Percentiles rank a stretch among this genome's conserved stretches.
Evolutionary conservation across 202 grass and related monocot genomes (phyloP).

Genomic region (Schoenoplectus tabernaemontani): DNA sequence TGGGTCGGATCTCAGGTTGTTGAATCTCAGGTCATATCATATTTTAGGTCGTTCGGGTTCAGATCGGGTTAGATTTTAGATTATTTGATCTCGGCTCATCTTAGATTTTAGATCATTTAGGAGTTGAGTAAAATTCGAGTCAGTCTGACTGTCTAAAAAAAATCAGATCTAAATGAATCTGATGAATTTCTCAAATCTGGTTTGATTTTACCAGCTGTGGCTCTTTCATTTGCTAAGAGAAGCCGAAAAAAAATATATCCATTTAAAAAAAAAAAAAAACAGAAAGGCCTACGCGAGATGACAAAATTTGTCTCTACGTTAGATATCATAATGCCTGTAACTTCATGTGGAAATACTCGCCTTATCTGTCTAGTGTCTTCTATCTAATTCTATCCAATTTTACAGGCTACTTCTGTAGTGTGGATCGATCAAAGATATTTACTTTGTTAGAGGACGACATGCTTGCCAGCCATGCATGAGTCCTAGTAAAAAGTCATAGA

Average conservation of each 20-base stretch:
- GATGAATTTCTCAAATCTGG: too few species aligned
- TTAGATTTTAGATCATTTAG: too few species aligned
- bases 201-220: too few species aligned
- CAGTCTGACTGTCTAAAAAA: too few species aligned
- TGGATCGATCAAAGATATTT: background rate
- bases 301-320: background rate
- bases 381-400: slow-evolving; percentile 1
- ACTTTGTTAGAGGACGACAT: background rate
- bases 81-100: too few species aligned
- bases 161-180: too few species aligned
- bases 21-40: too few species aligned
- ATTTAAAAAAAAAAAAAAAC: background rate
- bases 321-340: slow-evolving; percentile 5
- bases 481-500: background rate
- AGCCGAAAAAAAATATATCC: background rate
- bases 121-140: too few species aligned
- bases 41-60: too few species aligned
- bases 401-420: background rate
- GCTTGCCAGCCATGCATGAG: background rate
- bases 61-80: too few species aligned
- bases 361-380: background rate
- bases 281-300: background rate
- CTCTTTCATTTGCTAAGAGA: background rate
- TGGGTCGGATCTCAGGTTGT: too few species aligned
- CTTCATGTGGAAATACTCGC: background rate